Evolutionary conservation across 495 filamentous ascomycete species (phyloP), one percentile per base, ranked within the genome.

Genomic region (Sphaerosporella brunnea): DNA sequence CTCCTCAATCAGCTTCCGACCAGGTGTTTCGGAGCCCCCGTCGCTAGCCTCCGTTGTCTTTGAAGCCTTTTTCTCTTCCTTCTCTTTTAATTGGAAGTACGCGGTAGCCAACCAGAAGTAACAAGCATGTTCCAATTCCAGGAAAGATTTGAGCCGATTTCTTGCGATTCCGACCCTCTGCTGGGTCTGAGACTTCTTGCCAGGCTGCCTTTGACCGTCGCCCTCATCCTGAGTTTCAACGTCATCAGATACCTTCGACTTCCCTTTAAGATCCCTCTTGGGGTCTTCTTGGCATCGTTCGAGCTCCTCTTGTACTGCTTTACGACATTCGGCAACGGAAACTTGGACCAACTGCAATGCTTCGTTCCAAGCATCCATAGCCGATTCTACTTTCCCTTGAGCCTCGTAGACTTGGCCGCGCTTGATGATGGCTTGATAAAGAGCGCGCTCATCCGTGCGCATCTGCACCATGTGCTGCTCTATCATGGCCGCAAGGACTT

Each of bases 401-500:
- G 36, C 39, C 36, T 55, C 47, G 11, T 43, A 41, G 4, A 94
- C 61, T 52, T 92, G 87, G 2, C 84, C 88, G 24, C 74, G 68
- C 4, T 69, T 64, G 16, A 92, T 56, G 50, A 74, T 76, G 8
- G 69, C 68, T 1, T 72, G 56, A 0, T 92, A 66, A 11, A 78
- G 63, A 7, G 62, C 58, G 19, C 86, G 72, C 54, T 93, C 77
- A 43, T 90, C 78, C 0, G 71, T 61, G 21, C 75, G 69, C 16
- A 82, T 71, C 2, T 63, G 53, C 16, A 66, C 63, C 23, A 85
- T 78, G 11, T 77, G 82, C 47, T 84, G 73, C 20, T 93, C 86
- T 48, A 93, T 77, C 88, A 96, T 93, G 2, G 78, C 76, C 34
- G 82, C 76, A 19, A 96, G 65, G 1, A 94, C 84, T 56, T 96